Evolutionary conservation across 176 grass and related monocot genomes (phyloP), one percentile per base, ranked within the genome.

Genomic region (Musa itinerans): DNA sequence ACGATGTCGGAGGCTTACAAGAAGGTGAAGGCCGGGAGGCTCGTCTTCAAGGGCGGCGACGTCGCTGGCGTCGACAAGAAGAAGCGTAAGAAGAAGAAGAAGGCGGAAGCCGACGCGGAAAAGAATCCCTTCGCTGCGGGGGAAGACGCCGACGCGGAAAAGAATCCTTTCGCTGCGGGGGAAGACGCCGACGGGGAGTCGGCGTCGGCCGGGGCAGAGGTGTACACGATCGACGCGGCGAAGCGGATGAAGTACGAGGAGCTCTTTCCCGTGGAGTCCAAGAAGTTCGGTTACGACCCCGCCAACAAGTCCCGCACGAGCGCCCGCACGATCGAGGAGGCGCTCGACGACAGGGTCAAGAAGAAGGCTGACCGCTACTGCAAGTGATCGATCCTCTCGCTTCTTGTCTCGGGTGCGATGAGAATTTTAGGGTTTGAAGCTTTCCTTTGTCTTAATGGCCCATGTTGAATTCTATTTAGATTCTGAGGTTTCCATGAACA

Each of bases 221-320:
- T 80, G 51, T 98, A 94, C 88, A 98, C 95, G 82, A 98, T 98
- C 80, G 95, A 98, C 76, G 88, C 95, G 53, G 90, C 90, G 68
- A 98, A 98, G 90, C 85, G 79, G 82, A 89, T 94, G 86, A 98
- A 98, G 78, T 98, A 98, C 78, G 95, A 98, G 86, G 95, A 98
- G 68, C 53, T 98, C 5, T 98, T 98, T 76, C 95, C 95, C 34
- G 95, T 98, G 50, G 95, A 98, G 82, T 1, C 95, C 25, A 91
- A 82, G 84, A 98, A 91, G 81, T 98, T 91, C 78, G 80, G 84
- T 11, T 98, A 98, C 69, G 95, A 98, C 65, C 95, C 90, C 1
- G 80, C 81, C 55, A 98, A 98, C 82, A 86, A 88, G 71, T 81
- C 83, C 59, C 85, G 86, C 51, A 73, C 62, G 64, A 64, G 57